Base-by-base conservation (phyloP, 164 flowering plant genomes). In the Vitis riparia region DNA sequence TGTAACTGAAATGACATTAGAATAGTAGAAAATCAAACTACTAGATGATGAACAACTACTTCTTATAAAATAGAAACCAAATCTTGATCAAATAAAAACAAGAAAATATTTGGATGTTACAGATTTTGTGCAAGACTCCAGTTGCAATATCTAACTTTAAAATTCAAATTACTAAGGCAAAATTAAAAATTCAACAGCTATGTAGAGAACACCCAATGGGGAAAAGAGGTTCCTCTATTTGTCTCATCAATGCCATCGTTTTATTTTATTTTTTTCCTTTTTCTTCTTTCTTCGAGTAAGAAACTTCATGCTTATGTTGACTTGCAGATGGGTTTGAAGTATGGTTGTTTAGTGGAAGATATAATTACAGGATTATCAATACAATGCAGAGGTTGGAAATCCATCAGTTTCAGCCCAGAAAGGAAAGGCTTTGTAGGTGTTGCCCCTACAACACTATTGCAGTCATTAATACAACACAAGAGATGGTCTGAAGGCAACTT, bases 141-240 rank as follows among this genome's bases (percentile, higher is more conserved):
- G 19, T 19, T 19, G 19, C 19, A 19, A 19, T 19, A 19, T 19
- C 19, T 19, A 19, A 19, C 19, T 19, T 19, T 19, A 19, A 19
- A 19, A 19, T 19, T 19, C 19, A 19, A 19, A 19, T 19, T 19
- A 19, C 19, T 19, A 19, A 19, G 19, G 19, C 19, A 19, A 19
- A 19, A 19, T 19, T 19, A 19, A 19, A 19, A 19, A 19, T 19
- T 19, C 19, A 19, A 19, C 19, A 19, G 19, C 8, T 71, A 63
- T 74, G 85, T 78, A 59, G 59, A 71, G 61, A 63, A 67, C 55
- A 78, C 83, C 16, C 75, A 78, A 44, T 82, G 83, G 86, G 86
- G 86, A 71, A 78, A 66, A 13, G 77, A 78, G 81, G 82, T 83
- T 59, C 64, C 58, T 69, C 44, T 32, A 6, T 32, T 0, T 32